Percentiles rank a stretch among this genome's conserved stretches.
Evolutionary conservation across 164 flowering plant species (phyloP).

Genomic region (Stephania yunnanensis): DNA sequence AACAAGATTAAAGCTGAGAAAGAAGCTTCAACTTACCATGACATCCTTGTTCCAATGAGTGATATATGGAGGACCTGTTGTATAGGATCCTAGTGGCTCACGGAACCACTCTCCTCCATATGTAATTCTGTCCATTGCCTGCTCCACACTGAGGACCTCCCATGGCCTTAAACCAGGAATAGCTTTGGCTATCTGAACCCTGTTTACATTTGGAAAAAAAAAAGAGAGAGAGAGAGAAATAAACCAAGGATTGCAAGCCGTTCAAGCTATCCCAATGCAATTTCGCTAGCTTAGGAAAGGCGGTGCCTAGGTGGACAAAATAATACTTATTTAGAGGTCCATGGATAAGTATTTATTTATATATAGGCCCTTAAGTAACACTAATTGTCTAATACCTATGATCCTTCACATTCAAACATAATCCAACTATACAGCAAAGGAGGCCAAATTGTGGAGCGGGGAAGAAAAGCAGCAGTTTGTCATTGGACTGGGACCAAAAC

Average conservation of each 20-base stretch:
- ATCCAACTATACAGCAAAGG: too few relatives aligned
- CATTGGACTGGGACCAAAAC: background rate
- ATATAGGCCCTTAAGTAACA: too few relatives aligned
- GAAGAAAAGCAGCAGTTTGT: background rate
- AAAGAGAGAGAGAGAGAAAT: too few relatives aligned
- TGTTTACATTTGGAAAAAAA: slow-evolving; percentile 15
- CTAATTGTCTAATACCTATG: too few relatives aligned
- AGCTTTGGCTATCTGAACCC: slow-evolving; percentile 46
- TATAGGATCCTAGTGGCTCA: slow-evolving; percentile 71
- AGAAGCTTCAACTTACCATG: slow-evolving; percentile 33
- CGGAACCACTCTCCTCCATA: slow-evolving; percentile 82
- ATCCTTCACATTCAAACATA: too few relatives aligned
- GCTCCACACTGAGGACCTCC: slow-evolving; percentile 88
- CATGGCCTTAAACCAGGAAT: slow-evolving; percentile 93
- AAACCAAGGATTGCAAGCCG: too few relatives aligned
- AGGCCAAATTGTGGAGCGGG: too few relatives aligned
- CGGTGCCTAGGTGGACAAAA: too few relatives aligned
- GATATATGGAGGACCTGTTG: slow-evolving; percentile 86
- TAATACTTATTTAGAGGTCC: too few relatives aligned
- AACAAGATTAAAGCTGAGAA: background rate
- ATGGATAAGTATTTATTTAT: too few relatives aligned
- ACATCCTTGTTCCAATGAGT: slow-evolving; percentile 54
- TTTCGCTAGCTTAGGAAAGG: too few relatives aligned
- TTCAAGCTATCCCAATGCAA: too few relatives aligned
- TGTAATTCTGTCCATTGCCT: slow-evolving; percentile 87